Evolutionary conservation across 257 asterid genomes (phyloP), one percentile per base, ranked within the genome.

Genomic region (Scutellaria baicalensis): DNA sequence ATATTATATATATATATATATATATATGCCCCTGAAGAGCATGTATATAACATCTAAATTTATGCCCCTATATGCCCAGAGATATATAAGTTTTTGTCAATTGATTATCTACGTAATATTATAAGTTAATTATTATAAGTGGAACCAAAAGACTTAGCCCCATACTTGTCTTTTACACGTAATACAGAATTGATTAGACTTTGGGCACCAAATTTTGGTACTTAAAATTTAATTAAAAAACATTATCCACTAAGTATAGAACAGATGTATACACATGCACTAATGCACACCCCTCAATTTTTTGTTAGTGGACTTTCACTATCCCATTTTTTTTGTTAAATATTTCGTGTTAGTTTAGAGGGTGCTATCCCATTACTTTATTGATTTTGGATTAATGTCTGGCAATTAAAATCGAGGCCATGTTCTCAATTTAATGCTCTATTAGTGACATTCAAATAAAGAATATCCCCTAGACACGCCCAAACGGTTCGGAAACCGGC

Each of bases 191-290:
- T 8, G 64, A 60, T 8, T 11, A 9, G 48, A 9, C 49, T 14
- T 48, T 60, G 36, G 33, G 33, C 33, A 27, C 33, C 33, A 27
- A 27, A 27, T 27, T 1, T 27, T 27, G 33, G 33, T 27, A 27
- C 33, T 27, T 3, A 27, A 27, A 27, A 27, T 27, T 43, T 68
- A 68, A 51, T 69, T 69, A 62, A 76, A 27, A 38, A 76, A 70
- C 56, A 57, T 63, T 76, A 69, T 69, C 80, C 80, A 31, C 48
- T 36, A 69, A 23, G 44, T 56, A 35, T 31, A n/a, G 33, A 27
- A 27, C 33, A 27, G 62, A 66, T 66, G 64, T 31, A 6, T n/a
- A 68, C 75, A 52, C 74, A 67, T 68, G 71, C 74, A 75, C 66
- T 36, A 59, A 36, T 40, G 50, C 71, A 51, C 64, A 68, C 50